A percentile compares a stretch with the other conserved stretches of the same genome.
These are phyloP conservation scores for Spizellomyces sp. DNA, from an alignment of 192 early-diverging fungal genomes.

Conservation along the genomic window DNA sequence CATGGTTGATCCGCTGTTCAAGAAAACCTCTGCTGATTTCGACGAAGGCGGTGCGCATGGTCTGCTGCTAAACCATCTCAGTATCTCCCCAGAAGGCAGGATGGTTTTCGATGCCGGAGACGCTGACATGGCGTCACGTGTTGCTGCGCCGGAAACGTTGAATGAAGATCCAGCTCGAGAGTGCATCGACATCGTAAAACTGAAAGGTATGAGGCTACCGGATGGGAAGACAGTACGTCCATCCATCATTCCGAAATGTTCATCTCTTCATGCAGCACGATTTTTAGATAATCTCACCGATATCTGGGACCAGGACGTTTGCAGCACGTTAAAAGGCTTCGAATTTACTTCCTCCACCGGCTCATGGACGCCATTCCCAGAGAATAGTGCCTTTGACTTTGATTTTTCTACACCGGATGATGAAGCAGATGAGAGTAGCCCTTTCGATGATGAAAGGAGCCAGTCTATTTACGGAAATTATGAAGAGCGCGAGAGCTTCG, in stretches of 20 bases:
- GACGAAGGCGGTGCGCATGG: slow-evolving; percentile 96
- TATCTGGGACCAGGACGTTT: slow-evolving; percentile 57
- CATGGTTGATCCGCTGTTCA: slow-evolving; percentile 91
- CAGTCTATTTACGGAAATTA: slow-evolving; percentile 2
- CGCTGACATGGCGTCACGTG: slow-evolving; percentile 23
- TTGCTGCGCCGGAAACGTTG: slow-evolving; percentile 38
- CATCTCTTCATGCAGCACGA: slow-evolving; percentile 31
- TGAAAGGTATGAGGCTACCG: slow-evolving; percentile 39
- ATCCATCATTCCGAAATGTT: neutral
- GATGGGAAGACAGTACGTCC: neutral
- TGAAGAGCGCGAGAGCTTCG: neutral
- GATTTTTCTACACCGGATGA: slow-evolving; percentile 31
- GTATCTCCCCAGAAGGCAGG: slow-evolving; percentile 76
- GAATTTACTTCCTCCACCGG: slow-evolving; percentile 54
- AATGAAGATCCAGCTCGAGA: slow-evolving; percentile 7
- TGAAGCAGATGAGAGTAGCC: slow-evolving; percentile 44
- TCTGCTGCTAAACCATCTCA: slow-evolving; percentile 85
- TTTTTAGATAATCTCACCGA: slow-evolving; percentile 48
- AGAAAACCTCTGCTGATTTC: slow-evolving; percentile 97
- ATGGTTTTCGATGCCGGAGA: slow-evolving; percentile 91
- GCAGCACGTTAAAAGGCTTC: slow-evolving; percentile 70
- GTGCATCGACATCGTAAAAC: slow-evolving; percentile 42
- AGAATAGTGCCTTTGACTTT: slow-evolving; percentile 19
- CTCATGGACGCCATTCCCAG: slow-evolving; percentile 26
- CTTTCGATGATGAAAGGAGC: slow-evolving; percentile 29